Conservation (phyloP, 2,329 filamentous ascomycete genomes). For the Cercospora beticola region DNA sequence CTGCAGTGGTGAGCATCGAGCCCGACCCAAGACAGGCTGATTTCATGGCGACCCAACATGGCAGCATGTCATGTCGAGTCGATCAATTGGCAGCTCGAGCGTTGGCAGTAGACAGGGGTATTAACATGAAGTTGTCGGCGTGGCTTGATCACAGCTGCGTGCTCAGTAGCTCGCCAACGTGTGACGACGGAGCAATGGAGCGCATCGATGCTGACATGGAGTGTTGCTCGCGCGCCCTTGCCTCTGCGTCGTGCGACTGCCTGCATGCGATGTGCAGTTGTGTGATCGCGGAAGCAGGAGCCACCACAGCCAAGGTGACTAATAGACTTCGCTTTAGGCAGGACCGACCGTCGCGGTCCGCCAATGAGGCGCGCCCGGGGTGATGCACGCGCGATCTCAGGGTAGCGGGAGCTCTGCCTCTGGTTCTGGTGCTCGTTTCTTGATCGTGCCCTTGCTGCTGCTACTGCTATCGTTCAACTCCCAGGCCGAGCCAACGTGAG, state of each 20-base stretch:
- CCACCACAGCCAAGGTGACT: background rate
- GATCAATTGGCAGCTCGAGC: slow-evolving; percentile 2
- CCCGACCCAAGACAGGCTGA: background rate
- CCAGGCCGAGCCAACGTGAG: background rate
- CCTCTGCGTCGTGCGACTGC: background rate
- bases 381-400: background rate
- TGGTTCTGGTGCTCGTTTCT: background rate
- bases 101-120: background rate
- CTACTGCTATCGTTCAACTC: background rate
- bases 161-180: background rate
- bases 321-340: background rate
- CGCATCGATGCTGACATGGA: background rate
- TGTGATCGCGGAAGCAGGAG: background rate
- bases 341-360: background rate
- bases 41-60: background rate
- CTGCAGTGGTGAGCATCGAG: no score
- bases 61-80: background rate
- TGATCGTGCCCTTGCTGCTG: background rate
- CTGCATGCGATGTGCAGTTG: background rate
- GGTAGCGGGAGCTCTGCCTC: background rate
- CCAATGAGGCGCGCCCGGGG: background rate
- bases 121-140: background rate
- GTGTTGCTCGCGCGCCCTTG: background rate
- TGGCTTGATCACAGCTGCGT: background rate
- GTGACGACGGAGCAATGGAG: background rate